These are phyloP conservation scores for Poterioochromonas sp. DNA, from an alignment of 352 stramenopile genomes.

Conservation along the genomic window DNA sequence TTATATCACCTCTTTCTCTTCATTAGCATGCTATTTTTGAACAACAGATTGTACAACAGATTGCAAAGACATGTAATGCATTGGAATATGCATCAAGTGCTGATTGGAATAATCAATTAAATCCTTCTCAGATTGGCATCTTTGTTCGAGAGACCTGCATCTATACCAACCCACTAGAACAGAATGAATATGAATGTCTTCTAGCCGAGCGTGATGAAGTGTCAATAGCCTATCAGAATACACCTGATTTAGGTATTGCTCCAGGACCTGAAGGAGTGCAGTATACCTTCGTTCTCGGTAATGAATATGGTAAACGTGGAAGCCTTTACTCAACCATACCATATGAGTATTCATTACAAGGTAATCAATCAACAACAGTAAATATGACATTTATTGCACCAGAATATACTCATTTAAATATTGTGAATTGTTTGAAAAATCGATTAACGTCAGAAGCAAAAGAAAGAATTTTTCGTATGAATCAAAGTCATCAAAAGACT, in stretches of 20 bases:
- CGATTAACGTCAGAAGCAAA: conserved; percentile 7
- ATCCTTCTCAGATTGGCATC: conserved; percentile 1
- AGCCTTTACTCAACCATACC: conserved; percentile 27
- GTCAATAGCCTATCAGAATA: conserved; percentile 27
- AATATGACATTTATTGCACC: too few species aligned
- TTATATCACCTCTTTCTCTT: too few species aligned
- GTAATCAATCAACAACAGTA: too few species aligned
- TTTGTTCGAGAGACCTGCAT: not conserved
- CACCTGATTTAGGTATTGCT: conserved; percentile 22
- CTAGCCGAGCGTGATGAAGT: conserved; percentile 27
- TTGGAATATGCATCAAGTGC: too few species aligned
- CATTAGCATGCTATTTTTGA: not conserved
- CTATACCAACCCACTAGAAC: not conserved
- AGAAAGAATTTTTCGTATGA: not conserved
- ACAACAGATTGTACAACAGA: not conserved
- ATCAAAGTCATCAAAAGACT: conserved; percentile 12
- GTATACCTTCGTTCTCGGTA: conserved; percentile 24
- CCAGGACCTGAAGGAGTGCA: conserved; percentile 17
- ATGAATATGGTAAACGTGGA: conserved; percentile 23
- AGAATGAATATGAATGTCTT: conserved; percentile 26
- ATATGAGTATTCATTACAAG: too few species aligned
- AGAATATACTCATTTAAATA: conserved; percentile 20
- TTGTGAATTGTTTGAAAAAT: not conserved
- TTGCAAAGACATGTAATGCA: too few species aligned
- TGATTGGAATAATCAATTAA: conserved; percentile 18